phyloP scores from a whole-genome alignment of 306 rosid genomes.

The Myrica gale region DNA sequence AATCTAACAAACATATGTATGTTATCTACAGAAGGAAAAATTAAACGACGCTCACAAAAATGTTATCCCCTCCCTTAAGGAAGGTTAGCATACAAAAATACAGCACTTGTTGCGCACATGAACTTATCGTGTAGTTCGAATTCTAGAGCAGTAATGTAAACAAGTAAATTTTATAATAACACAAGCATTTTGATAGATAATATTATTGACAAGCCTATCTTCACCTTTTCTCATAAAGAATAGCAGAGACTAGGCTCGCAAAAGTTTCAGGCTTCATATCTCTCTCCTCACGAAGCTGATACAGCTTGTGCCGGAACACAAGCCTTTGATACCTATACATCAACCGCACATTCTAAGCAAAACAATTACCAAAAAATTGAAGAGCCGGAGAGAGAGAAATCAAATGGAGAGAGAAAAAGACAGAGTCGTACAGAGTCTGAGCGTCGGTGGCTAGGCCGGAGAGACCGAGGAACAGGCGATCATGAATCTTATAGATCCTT shows the following conservation, averaged over 20 bases:
- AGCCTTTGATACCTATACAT: slow-evolving; percentile 66
- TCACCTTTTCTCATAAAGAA: slow-evolving; percentile 67
- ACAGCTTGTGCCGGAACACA: slow-evolving; percentile 78
- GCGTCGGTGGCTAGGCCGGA: slow-evolving; percentile 95
- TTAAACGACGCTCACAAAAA: neutral
- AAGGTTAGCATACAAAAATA: neutral
- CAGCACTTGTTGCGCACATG: neutral
- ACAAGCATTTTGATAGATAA: no score
- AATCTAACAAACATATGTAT: neutral
- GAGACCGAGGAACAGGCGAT: slow-evolving; percentile 77
- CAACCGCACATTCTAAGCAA: slow-evolving; percentile 4
- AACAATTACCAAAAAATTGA: neutral
- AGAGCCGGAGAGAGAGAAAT: neutral
- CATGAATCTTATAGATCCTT: slow-evolving; percentile 72
- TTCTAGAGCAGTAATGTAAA: neutral
- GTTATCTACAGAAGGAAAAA: neutral
- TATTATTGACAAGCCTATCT: no score
- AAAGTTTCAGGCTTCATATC: slow-evolving; percentile 94
- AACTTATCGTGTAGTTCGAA: neutral
- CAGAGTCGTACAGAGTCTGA: slow-evolving; percentile 67
- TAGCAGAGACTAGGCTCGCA: slow-evolving; percentile 79
- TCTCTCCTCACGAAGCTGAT: slow-evolving; percentile 89
- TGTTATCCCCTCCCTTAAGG: neutral
- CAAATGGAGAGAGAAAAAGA: neutral
- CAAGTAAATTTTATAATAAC: neutral